Conservation (phyloP, 768 basidiomycete species). For the Leccinum fibrillosum region DNA sequence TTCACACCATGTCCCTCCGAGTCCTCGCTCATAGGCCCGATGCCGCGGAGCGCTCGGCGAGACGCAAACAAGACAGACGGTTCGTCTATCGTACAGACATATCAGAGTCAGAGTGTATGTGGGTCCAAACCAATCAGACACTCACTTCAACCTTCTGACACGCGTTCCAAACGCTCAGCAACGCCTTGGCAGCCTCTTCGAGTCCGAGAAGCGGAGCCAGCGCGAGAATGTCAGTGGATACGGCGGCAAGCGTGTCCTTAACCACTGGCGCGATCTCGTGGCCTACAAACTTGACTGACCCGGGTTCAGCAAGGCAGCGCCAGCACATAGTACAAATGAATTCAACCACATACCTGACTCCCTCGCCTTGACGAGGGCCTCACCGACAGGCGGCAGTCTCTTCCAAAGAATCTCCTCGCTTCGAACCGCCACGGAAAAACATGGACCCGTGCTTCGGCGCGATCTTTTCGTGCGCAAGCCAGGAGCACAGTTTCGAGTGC, state of each 20-base stretch:
- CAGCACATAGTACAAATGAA: not conserved
- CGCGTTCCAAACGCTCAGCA: slow-evolving; percentile 65
- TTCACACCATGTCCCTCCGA: too few relatives aligned
- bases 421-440: too few relatives aligned
- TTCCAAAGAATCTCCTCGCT: too few relatives aligned
- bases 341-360: slow-evolving; percentile 14
- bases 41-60: slow-evolving; percentile 71
- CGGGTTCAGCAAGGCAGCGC: slow-evolving; percentile 2
- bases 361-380: slow-evolving; percentile 18
- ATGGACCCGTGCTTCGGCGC: slow-evolving; percentile 8
- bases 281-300: slow-evolving; percentile 31
- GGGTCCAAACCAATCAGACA: not conserved
- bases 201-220: slow-evolving; percentile 58
- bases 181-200: slow-evolving; percentile 44
- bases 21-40: too few relatives aligned
- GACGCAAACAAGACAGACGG: slow-evolving; percentile 60
- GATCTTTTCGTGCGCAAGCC: slow-evolving; percentile 12
- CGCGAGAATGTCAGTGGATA: slow-evolving; percentile 36
- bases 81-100: slow-evolving; percentile 47
- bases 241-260: slow-evolving; percentile 35
- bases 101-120: not conserved
- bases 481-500: not conserved
- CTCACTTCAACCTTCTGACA: slow-evolving; percentile 60
- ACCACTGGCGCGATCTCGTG: slow-evolving; percentile 33
- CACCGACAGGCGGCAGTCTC: slow-evolving; percentile 18